Evolutionary conservation across 495 filamentous ascomycete species (phyloP).

Genomic region (Aspergillus avenaceus): DNA sequence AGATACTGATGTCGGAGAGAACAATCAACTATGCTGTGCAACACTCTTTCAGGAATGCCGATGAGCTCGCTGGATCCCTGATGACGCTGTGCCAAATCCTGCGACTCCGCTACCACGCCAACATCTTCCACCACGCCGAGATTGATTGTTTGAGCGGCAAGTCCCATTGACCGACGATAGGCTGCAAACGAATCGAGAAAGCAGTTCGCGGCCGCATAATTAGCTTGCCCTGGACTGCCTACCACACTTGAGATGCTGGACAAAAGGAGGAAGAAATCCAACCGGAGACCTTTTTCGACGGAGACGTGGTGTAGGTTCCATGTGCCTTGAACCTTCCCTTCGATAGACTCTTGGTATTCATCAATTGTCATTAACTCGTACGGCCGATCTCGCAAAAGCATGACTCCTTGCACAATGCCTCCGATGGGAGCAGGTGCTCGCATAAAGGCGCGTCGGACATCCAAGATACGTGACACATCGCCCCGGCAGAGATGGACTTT

Average conservation of each 20-base stretch:
- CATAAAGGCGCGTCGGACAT: constrained; percentile 8
- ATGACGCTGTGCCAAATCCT: not conserved
- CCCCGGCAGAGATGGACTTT: not conserved
- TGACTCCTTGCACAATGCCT: constrained; percentile 9
- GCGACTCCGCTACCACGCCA: constrained; percentile 2
- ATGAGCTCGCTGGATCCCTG: not conserved
- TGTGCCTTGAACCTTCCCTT: constrained; percentile 7
- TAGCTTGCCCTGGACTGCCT: constrained; percentile 9
- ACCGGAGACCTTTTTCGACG: not conserved
- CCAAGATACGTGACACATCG: not conserved
- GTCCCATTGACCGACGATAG: constrained; percentile 2
- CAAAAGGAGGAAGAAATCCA: constrained; percentile 11
- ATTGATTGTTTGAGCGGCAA: constrained; percentile 1
- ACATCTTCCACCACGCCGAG: constrained; percentile 10
- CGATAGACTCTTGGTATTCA: constrained; percentile 5
- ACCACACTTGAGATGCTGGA: constrained; percentile 11
- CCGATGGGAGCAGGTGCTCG: not conserved
- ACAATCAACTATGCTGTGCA: not conserved
- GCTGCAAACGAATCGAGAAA: constrained; percentile 11
- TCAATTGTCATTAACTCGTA: constrained; percentile 9
- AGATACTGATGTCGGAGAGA: constrained; percentile 1
- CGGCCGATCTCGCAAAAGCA: constrained; percentile 9
- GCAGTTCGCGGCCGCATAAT: constrained; percentile 11
- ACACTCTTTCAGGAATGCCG: not conserved
- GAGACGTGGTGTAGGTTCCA: constrained; percentile 11